Conservation (phyloP, 148 eudicot species). For the Vaccinium myrtillus region DNA sequence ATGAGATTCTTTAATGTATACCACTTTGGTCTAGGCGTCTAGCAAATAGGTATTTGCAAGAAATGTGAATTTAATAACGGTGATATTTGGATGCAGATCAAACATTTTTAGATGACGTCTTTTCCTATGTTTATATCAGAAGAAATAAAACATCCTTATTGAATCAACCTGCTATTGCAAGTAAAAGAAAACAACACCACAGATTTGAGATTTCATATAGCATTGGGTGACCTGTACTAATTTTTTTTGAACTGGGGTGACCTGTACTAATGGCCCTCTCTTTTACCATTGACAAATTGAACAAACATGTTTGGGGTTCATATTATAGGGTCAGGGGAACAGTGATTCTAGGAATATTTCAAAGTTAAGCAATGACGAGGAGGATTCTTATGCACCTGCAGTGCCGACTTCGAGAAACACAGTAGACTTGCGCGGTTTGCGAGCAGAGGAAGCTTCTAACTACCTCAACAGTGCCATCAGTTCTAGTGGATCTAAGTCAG, state of each 20-base stretch:
- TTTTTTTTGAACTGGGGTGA: no score
- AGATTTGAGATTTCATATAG: neutral
- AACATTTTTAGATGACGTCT: neutral
- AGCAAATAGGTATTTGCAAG: neutral
- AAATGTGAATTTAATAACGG: neutral
- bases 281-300: neutral
- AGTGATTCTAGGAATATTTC: conserved; percentile 32
- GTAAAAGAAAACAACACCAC: neutral
- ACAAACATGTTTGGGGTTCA: conserved; percentile 4
- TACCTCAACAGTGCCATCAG: conserved; percentile 63
- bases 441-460: conserved; percentile 75
- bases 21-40: neutral
- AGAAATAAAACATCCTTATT: neutral
- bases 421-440: conserved; percentile 82
- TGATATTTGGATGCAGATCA: neutral
- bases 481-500: conserved; percentile 58
- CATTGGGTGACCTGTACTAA: neutral
- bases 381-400: conserved; percentile 52
- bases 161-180: neutral
- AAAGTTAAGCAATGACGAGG: conserved; percentile 33
- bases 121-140: neutral
- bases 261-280: neutral
- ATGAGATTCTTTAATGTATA: neutral
- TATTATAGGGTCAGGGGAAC: conserved; percentile 38
- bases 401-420: conserved; percentile 84